Conservation (phyloP, 2,329 filamentous ascomycete genomes). For the Botrytis cinerea region DNA sequence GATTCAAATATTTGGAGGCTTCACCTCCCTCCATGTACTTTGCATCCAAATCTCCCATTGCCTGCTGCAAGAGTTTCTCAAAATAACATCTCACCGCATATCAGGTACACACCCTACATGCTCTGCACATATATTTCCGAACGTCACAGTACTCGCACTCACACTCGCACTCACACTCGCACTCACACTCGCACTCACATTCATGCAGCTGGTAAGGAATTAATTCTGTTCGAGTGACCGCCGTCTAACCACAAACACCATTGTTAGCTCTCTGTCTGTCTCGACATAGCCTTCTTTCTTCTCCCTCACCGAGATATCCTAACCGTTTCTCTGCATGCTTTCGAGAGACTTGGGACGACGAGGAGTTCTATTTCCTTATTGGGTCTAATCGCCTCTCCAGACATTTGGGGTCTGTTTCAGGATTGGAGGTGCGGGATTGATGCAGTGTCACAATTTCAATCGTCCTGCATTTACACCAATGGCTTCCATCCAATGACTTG, state of each 20-base stretch:
- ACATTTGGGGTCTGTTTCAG: conserved; percentile 10
- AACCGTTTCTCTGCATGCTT: neutral
- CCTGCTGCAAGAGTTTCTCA: conserved; percentile 2
- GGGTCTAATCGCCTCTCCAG: neutral
- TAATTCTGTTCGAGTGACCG: neutral
- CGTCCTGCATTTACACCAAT: conserved; percentile 1
- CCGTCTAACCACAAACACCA: neutral
- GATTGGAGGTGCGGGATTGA: conserved; percentile 7
- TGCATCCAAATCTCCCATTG: neutral
- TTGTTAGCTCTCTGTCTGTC: neutral
- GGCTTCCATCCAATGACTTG: neutral
- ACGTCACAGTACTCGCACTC: neutral
- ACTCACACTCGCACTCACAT: no score
- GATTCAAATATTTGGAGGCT: neutral
- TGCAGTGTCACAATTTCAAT: conserved; percentile 11
- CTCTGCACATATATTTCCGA: conserved; percentile 12
- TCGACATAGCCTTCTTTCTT: neutral
- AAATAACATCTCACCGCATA: conserved; percentile 23
- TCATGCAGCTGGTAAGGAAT: neutral
- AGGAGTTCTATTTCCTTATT: neutral
- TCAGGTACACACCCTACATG: neutral
- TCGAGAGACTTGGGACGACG: neutral
- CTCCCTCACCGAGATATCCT: neutral
- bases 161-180: neutral
- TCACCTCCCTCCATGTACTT: neutral